These are phyloP conservation scores for Tremellales sp. DNA, from an alignment of 1,284 basidiomycete genomes.

Conservation along the genomic window DNA sequence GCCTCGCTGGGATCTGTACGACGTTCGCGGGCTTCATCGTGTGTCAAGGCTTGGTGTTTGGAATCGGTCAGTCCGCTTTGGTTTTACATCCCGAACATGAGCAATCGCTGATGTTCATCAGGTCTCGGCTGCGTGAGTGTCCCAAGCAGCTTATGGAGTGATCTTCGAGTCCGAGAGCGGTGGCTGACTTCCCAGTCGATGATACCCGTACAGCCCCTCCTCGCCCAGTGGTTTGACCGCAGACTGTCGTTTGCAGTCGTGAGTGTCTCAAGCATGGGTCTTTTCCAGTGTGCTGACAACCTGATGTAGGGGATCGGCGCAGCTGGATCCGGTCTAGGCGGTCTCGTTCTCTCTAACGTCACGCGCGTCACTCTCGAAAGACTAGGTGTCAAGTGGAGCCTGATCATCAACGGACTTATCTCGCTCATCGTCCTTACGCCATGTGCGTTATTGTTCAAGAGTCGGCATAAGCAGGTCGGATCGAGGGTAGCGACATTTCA, in stretches of 20 bases:
- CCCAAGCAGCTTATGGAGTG: conserved; percentile 1
- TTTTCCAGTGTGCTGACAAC: neutral
- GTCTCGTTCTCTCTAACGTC: conserved; percentile 41
- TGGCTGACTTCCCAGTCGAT: conserved; percentile 18
- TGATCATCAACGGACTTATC: conserved; percentile 47
- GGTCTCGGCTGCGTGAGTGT: conserved; percentile 3
- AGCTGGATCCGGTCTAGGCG: conserved; percentile 44
- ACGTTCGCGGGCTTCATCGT: conserved; percentile 30
- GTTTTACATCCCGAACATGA: neutral
- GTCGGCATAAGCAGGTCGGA: conserved; percentile 31
- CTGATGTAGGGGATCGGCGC: conserved; percentile 34
- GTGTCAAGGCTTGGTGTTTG: conserved; percentile 40
- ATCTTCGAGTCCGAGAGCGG: neutral
- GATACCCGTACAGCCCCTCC: conserved; percentile 41
- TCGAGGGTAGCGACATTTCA: conserved; percentile 29
- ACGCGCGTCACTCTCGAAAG: conserved; percentile 37
- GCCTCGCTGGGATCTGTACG: conserved; percentile 28
- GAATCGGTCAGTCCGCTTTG: conserved; percentile 19
- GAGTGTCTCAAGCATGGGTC: neutral
- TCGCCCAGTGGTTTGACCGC: conserved; percentile 46
- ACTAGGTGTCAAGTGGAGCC: conserved; percentile 41
- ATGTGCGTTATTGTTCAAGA: conserved; percentile 39
- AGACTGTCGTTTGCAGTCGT: conserved; percentile 38
- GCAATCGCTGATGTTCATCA: neutral
- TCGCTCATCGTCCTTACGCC: conserved; percentile 43